These are phyloP conservation scores for Ceratocystis smalleyi DNA, from an alignment of 2,329 filamentous ascomycete species.

Conservation along the genomic window DNA sequence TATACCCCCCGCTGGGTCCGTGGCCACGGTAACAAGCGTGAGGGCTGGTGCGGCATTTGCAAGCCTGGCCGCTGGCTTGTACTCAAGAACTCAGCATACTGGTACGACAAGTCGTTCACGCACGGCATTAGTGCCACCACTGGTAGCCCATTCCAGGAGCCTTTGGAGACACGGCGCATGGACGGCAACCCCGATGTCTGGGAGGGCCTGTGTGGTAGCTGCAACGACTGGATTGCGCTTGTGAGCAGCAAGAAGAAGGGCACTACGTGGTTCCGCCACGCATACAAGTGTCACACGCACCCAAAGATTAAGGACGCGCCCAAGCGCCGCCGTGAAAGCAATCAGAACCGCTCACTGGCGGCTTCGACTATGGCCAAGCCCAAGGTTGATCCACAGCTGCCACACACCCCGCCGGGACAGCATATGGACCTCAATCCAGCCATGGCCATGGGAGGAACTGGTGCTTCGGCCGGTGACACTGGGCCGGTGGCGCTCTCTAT, in stretches of 20 bases:
- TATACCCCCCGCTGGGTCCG: constrained; percentile 76
- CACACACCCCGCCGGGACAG: constrained; percentile 26
- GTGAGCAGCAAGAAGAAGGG: constrained; percentile 82
- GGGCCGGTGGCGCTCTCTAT: constrained; percentile 18
- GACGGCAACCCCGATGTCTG: constrained; percentile 69
- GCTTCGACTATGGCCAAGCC: constrained; percentile 32
- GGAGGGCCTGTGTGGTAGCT: constrained; percentile 65
- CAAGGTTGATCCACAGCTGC: constrained; percentile 26
- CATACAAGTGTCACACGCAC: constrained; percentile 70
- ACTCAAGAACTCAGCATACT: constrained; percentile 79
- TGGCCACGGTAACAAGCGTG: constrained; percentile 72
- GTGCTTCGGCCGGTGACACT: constrained; percentile 16
- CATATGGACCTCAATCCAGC: constrained; percentile 24
- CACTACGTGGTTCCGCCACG: constrained; percentile 83
- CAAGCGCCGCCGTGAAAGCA: constrained; percentile 50
- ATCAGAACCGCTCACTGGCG: constrained; percentile 31
- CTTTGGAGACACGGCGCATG: constrained; percentile 58
- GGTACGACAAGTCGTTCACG: constrained; percentile 85
- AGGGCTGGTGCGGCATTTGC: constrained; percentile 82
- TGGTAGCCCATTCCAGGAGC: constrained; percentile 61
- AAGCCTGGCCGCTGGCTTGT: constrained; percentile 76
- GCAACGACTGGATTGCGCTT: constrained; percentile 65
- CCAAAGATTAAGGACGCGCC: constrained; percentile 56
- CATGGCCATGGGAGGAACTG: neutral
- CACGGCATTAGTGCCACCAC: constrained; percentile 76